Percentiles rank a stretch among this genome's conserved stretches.
These are phyloP conservation scores for Dictyostelium firmibasis DNA, from an alignment of 78 protist species.

Conservation along the genomic window DNA sequence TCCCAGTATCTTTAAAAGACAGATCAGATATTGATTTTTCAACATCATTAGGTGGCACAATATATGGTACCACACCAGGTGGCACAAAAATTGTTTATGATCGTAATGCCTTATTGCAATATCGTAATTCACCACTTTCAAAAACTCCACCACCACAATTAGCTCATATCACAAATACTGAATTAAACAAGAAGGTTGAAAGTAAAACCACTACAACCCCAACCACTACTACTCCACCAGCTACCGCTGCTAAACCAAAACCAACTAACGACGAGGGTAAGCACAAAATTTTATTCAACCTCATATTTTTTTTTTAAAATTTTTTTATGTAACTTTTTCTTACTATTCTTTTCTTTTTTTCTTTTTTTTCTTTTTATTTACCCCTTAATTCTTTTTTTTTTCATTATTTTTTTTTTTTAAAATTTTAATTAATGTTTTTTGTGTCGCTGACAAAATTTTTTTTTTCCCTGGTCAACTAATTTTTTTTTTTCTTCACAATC, in stretches of 20 bases:
- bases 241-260: background rate
- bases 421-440: too few relatives aligned
- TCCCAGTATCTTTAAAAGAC: constrained; percentile 44
- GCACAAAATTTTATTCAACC: too few relatives aligned
- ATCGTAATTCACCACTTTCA: constrained; percentile 79
- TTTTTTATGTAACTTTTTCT: background rate
- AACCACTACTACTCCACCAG: background rate
- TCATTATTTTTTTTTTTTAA: too few relatives aligned
- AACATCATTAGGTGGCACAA: constrained; percentile 82
- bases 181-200: constrained; percentile 3
- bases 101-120: constrained; percentile 67
- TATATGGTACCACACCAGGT: constrained; percentile 87
- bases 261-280: constrained; percentile 21
- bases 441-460: too few relatives aligned
- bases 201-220: background rate
- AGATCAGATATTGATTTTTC: constrained; percentile 67
- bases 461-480: background rate
- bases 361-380: background rate
- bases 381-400: too few relatives aligned
- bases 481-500: too few relatives aligned
- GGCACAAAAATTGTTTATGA: constrained; percentile 81
- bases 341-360: background rate
- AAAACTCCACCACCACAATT: constrained; percentile 84
- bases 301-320: background rate
- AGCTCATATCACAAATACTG: constrained; percentile 24